Evolutionary conservation across 2,329 filamentous ascomycete genomes (phyloP).

Genomic region (Aureobasidium uvarum): DNA sequence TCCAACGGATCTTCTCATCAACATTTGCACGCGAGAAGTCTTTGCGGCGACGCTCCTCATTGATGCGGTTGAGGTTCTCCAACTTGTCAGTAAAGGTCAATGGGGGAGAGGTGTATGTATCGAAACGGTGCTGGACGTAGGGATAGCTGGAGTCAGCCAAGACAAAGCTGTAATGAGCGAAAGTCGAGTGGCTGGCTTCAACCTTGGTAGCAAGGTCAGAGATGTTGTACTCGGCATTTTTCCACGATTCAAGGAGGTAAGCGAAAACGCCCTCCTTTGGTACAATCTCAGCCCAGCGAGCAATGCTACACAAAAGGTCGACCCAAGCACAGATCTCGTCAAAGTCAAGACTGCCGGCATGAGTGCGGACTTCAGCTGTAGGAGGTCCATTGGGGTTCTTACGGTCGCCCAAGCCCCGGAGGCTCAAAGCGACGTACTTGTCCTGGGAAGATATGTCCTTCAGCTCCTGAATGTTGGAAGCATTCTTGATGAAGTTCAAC

Average conservation of each 20-base stretch:
- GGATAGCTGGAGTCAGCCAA: background rate
- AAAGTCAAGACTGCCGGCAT: background rate
- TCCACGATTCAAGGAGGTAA: background rate
- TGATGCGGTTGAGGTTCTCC: background rate
- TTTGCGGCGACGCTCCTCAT: constrained; percentile 1
- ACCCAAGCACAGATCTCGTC: constrained; percentile 7
- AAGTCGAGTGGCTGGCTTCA: background rate
- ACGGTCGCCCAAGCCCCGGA: background rate
- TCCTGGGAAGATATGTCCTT: background rate
- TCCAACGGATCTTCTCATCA: constrained; percentile 10
- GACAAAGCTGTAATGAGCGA: background rate
- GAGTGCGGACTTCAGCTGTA: constrained; percentile 4
- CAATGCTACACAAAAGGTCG: background rate
- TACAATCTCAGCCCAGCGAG: background rate
- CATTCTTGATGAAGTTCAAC: background rate
- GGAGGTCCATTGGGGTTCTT: background rate
- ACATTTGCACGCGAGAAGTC: background rate
- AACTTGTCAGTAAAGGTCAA: background rate
- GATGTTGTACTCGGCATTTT: background rate
- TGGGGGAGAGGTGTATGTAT: background rate
- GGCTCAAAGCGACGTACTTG: background rate
- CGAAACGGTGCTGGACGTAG: background rate
- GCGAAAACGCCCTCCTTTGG: background rate
- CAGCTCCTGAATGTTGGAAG: background rate
- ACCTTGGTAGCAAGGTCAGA: background rate